A percentile compares a stretch with the other conserved stretches of the same genome.
Conservation (phyloP, 2,329 filamentous ascomycete genomes). For the Coniochaeta sp. region DNA sequence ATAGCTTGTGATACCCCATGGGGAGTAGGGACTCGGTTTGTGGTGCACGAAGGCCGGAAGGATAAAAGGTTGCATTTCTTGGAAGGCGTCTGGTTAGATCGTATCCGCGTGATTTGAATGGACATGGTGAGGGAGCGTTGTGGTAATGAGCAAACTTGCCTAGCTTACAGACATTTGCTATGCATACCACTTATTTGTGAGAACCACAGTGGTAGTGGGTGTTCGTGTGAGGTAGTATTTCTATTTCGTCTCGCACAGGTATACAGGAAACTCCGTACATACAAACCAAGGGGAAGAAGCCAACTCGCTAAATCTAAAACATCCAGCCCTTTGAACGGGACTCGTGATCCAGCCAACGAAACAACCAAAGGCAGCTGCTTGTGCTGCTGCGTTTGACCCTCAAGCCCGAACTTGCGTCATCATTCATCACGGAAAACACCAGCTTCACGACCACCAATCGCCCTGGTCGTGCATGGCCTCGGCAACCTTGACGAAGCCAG, state of each 20-base stretch:
- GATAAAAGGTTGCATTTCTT: background rate
- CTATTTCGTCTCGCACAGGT: background rate
- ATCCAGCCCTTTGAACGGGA: background rate
- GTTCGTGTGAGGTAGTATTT: background rate
- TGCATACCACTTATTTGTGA: background rate
- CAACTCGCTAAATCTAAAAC: background rate
- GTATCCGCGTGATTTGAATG: background rate
- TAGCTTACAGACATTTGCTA: too few species aligned
- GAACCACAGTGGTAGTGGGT: background rate
- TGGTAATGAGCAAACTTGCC: too few species aligned
- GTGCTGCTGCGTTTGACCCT: background rate
- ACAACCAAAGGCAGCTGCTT: background rate
- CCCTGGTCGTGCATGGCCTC: conserved; percentile 93
- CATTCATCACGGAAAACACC: background rate
- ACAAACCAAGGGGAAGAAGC: background rate
- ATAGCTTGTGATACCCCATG: conserved; percentile 18
- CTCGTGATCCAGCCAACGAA: background rate
- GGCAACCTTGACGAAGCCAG: conserved; percentile 94
- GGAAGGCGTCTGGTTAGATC: background rate
- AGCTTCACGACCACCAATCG: conserved; percentile 65
- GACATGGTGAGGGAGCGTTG: too few species aligned
- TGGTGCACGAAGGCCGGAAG: too few species aligned
- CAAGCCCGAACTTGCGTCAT: background rate
- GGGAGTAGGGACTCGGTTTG: background rate
- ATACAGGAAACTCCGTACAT: background rate